Evolutionary conservation across 768 basidiomycete species (phyloP), one percentile per base, ranked within the genome.

Genomic region (Hericium rajendrae): DNA sequence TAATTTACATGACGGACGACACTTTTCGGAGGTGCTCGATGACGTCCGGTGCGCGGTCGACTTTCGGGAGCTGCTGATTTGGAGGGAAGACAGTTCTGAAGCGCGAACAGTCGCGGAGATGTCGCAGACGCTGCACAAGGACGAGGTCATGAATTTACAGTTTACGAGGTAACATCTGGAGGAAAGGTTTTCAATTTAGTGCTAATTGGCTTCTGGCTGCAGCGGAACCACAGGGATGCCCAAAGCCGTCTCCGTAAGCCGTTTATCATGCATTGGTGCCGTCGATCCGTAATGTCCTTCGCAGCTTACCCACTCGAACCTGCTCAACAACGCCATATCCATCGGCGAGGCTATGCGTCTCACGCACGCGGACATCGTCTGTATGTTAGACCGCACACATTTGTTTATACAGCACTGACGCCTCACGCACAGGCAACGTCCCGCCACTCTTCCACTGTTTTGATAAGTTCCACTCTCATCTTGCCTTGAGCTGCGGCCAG

Each of bases 371-470:
- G 90, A 93, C 60, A 69, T 88, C 26, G 70, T 91, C 4, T 91
- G 90, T 88, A 60, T 28, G 82, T 70, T 49, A 5, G 4, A 5
- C 26, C 26, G 4, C 26, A 26, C 3, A 3, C 5, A 3, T 5
- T 26, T 5, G 26, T 26, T 5, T 26, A 26, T 5, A 26, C 32
- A 32, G 9, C 32, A 32, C 32, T 32, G 32, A 32, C 32, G 26
- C 26, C 5, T 10, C 13, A 41, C 59, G 43, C 46, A 18, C 51
- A 91, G 88, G 87, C 76, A 91, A 92, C 60, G 83, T 83, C 1
- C 90, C 90, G 1, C 90, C 90, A 0, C 70, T 91, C 1, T 93
- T 91, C 67, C 90, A 93, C 67, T 92, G 90, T 66, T 92, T 91
- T 79, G 90, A 90, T 88, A 72, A 85, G 88, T 88, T 6, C 32